Evolutionary conservation across 164 flowering plant genomes (phyloP).

Genomic region (Vitis riparia): DNA sequence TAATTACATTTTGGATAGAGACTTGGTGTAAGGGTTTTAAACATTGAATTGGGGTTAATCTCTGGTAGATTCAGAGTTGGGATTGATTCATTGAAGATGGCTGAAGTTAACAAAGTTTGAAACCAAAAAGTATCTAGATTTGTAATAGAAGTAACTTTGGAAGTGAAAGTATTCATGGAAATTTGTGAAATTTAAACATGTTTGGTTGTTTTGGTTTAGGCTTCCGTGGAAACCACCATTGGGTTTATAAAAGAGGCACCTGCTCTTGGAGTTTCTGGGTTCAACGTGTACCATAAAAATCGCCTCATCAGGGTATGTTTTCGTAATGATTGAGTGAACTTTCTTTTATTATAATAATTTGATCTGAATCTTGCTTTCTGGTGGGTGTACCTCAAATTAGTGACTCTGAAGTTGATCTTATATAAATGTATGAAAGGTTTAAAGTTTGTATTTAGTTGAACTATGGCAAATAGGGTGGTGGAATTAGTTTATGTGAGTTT

Average conservation of each 20-base stretch:
- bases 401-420: slow-evolving; percentile 1
- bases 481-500: too few species aligned
- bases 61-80: not conserved
- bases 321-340: not conserved
- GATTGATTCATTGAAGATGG: not conserved
- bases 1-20: not conserved
- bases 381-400: not conserved
- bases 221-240: slow-evolving; percentile 55
- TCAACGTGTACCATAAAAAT: slow-evolving; percentile 90
- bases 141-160: not conserved
- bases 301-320: slow-evolving; percentile 84
- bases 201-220: slow-evolving; percentile 32
- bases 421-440: too few species aligned
- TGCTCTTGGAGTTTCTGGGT: slow-evolving; percentile 51
- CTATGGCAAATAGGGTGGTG: too few species aligned
- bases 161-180: not conserved
- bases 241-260: slow-evolving; percentile 92
- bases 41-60: not conserved
- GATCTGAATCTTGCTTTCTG: not conserved
- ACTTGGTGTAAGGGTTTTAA: not conserved
- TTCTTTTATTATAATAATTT: not conserved
- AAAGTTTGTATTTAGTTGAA: too few species aligned
- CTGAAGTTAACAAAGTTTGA: not conserved
- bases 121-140: not conserved
- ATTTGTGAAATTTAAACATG: not conserved